Conservation (phyloP, 805 yeast genomes). For the Yamadazyma laniorum region DNA sequence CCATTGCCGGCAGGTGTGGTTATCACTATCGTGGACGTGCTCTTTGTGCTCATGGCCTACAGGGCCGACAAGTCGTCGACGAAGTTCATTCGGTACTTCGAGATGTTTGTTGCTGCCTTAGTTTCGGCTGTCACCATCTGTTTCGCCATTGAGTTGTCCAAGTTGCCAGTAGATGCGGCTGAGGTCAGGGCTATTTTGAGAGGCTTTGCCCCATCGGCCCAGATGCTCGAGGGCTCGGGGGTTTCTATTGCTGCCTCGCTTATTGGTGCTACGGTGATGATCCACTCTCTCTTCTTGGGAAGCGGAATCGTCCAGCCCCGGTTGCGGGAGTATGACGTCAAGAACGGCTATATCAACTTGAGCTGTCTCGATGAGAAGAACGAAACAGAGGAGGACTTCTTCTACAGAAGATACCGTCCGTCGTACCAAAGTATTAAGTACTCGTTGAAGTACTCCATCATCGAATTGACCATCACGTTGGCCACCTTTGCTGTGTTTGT, state of each 20-base stretch:
- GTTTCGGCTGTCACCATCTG: conserved; percentile 45
- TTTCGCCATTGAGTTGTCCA: conserved; percentile 44
- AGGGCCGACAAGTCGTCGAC: conserved; percentile 42
- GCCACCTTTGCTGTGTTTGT: conserved; percentile 83
- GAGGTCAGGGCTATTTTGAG: conserved; percentile 35
- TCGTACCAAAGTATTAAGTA: conserved; percentile 69
- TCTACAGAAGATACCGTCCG: conserved; percentile 58
- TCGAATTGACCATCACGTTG: conserved; percentile 68
- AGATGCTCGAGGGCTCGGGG: conserved; percentile 43
- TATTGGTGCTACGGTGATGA: conserved; percentile 53
- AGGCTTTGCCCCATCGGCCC: conserved; percentile 44
- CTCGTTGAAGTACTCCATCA: conserved; percentile 67
- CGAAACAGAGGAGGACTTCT: conserved; percentile 25
- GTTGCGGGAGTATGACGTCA: conserved; percentile 43
- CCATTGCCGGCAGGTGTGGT: conserved; percentile 52
- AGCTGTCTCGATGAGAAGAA: conserved; percentile 15
- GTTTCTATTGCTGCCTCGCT: conserved; percentile 48
- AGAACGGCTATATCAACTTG: conserved; percentile 31
- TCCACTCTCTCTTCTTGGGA: conserved; percentile 49
- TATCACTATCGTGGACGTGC: conserved; percentile 45
- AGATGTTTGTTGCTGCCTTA: conserved; percentile 40
- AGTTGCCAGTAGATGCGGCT: conserved; percentile 27
- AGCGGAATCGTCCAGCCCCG: conserved; percentile 50
- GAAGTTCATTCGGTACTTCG: conserved; percentile 34
- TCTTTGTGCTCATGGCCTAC: conserved; percentile 47